Conservation (phyloP, 106 monocot species). For the Amphibolis antarctica region DNA sequence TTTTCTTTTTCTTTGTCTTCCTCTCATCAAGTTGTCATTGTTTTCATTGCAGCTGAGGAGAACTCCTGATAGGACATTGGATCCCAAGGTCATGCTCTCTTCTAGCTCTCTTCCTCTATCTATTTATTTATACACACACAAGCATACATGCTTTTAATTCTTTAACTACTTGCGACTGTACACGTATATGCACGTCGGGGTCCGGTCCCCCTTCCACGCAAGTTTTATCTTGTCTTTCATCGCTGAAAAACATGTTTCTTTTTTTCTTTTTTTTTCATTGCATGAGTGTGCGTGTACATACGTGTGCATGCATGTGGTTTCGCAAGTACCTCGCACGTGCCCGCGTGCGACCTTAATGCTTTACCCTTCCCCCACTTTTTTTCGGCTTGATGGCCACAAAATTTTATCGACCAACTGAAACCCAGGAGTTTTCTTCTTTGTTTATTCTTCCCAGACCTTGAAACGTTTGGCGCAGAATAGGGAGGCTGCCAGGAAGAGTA, state of each 20-base stretch:
- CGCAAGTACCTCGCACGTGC: not conserved
- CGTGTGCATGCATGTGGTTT: conserved; percentile 1
- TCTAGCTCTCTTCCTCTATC: not conserved
- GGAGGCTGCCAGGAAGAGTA: conserved; percentile 70
- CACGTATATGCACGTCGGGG: no score
- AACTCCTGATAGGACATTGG: conserved; percentile 3
- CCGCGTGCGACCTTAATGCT: not conserved
- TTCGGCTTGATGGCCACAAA: no score
- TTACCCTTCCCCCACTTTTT: no score
- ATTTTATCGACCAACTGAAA: no score
- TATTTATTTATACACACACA: not conserved
- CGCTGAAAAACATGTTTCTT: not conserved
- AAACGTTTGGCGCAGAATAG: conserved; percentile 68
- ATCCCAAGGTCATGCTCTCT: conserved; percentile 14
- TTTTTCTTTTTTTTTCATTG: no score
- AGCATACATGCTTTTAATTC: no score
- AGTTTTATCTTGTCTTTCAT: no score
- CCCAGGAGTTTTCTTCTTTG: not conserved
- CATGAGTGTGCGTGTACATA: not conserved
- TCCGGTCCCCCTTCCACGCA: no score
- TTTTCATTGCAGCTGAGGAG: conserved; percentile 1
- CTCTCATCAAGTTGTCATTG: not conserved
- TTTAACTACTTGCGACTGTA: no score
- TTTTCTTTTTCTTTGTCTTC: not conserved
- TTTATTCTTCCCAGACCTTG: conserved; percentile 27